Percentiles rank a stretch among this genome's conserved stretches.
These are phyloP conservation scores for Sugiyamaella japonica DNA, from an alignment of 1,139 yeast species.

Conservation along the genomic window DNA sequence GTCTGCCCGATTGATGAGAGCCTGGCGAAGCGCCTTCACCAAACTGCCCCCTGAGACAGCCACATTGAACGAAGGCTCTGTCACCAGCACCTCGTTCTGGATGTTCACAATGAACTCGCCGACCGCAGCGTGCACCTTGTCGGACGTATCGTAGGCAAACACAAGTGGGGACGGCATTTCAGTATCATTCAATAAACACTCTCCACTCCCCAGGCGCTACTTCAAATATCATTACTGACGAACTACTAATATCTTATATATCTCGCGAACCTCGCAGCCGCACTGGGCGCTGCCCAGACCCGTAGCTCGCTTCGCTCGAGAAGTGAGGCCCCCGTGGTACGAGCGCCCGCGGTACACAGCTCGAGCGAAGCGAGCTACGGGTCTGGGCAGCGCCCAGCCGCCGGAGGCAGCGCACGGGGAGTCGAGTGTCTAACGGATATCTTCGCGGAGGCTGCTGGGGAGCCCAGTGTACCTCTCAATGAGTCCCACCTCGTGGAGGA, in stretches of 20 bases:
- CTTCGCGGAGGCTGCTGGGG: slow-evolving; percentile 14
- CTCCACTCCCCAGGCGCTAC: too few relatives aligned
- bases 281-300: too few relatives aligned
- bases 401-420: background rate
- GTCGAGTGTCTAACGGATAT: background rate
- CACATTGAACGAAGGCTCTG: slow-evolving; percentile 52
- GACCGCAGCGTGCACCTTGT: slow-evolving; percentile 56
- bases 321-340: too few relatives aligned
- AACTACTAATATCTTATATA: background rate
- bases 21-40: slow-evolving; percentile 70
- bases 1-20: slow-evolving; percentile 59
- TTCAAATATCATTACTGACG: background rate
- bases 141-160: slow-evolving; percentile 32
- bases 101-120: slow-evolving; percentile 84
- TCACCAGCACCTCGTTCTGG: slow-evolving; percentile 63
- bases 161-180: slow-evolving; percentile 30
- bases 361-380: background rate
- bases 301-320: background rate
- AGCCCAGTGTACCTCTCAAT: slow-evolving; percentile 57
- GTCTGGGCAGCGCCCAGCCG: slow-evolving; percentile 9
- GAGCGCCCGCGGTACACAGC: background rate
- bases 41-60: slow-evolving; percentile 93
- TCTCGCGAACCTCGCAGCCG: background rate
- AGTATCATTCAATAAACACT: background rate
- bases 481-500: slow-evolving; percentile 70